Evolutionary conservation across 495 filamentous ascomycete genomes (phyloP).

Genomic region (Friedmanniomyces endolithicus): DNA sequence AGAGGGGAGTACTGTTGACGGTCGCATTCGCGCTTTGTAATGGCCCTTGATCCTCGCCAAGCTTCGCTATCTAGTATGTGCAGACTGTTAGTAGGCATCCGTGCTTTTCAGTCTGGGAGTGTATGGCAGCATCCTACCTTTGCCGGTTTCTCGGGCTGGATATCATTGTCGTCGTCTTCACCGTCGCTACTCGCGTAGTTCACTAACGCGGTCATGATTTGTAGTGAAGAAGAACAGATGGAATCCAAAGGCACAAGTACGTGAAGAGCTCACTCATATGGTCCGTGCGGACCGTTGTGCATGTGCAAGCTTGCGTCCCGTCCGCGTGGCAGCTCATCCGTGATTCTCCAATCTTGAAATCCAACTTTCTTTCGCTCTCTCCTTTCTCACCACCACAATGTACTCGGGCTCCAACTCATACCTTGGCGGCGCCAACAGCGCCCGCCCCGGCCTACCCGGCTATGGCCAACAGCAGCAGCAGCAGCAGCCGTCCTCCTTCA

Average conservation of each 20-base stretch:
- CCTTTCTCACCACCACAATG: constrained; percentile 40
- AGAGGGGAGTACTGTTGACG: no score
- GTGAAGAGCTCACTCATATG: no score
- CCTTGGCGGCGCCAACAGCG: constrained; percentile 60
- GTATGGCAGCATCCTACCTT: constrained; percentile 16
- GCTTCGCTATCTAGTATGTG: constrained; percentile 15
- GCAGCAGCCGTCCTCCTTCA: constrained; percentile 43
- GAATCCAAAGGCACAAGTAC: no score
- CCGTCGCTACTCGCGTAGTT: constrained; percentile 71
- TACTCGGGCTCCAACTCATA: constrained; percentile 80
- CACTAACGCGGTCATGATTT: constrained; percentile 54
- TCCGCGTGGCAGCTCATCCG: no score
- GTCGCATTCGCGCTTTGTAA: not conserved
- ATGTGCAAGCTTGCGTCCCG: no score
- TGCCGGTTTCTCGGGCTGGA: constrained; percentile 21
- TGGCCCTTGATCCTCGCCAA: not conserved
- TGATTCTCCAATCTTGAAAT: no score
- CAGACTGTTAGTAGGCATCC: constrained; percentile 21
- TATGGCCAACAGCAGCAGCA: constrained; percentile 53
- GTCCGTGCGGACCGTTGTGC: no score
- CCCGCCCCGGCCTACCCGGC: constrained; percentile 58
- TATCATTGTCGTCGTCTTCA: constrained; percentile 40
- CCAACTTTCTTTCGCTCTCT: no score
- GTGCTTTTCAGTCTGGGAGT: constrained; percentile 9
- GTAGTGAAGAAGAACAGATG: no score